Evolutionary conservation across 352 stramenopile genomes (phyloP).

Genomic region (Pythium scleroteichum): DNA sequence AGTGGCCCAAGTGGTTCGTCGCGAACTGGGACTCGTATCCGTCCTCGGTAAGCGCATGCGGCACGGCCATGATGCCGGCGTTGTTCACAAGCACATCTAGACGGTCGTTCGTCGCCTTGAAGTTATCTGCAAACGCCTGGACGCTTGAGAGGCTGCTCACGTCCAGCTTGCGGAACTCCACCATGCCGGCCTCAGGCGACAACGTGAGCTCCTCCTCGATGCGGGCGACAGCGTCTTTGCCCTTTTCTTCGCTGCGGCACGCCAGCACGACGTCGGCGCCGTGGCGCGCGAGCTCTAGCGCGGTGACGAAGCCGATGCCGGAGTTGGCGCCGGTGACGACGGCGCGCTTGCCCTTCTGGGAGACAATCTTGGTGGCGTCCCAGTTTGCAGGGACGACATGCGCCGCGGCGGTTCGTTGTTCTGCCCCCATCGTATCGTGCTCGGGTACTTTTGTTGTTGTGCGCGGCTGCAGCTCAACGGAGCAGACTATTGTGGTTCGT

Average conservation of each 20-base stretch:
- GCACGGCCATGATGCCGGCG: slow-evolving; percentile 5
- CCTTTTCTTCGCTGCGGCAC: slow-evolving; percentile 44
- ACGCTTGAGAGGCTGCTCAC: slow-evolving; percentile 24
- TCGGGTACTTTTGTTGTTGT: too few species aligned
- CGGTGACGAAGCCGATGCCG: slow-evolving; percentile 75
- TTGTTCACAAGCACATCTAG: slow-evolving; percentile 29
- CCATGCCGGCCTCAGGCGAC: slow-evolving; percentile 16
- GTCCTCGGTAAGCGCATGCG: background rate
- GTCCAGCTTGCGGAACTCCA: slow-evolving; percentile 27
- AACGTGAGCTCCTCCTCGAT: slow-evolving; percentile 36
- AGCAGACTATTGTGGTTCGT: too few species aligned
- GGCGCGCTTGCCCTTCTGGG: slow-evolving; percentile 49
- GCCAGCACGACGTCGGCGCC: slow-evolving; percentile 61
- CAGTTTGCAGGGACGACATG: slow-evolving; percentile 9
- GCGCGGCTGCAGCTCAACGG: too few species aligned
- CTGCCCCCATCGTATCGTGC: too few species aligned
- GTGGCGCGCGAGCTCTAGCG: slow-evolving; percentile 54
- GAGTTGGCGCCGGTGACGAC: slow-evolving; percentile 84
- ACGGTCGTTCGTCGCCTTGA: slow-evolving; percentile 14
- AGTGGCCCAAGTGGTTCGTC: slow-evolving; percentile 21
- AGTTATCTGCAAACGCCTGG: slow-evolving; percentile 21
- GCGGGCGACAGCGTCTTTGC: slow-evolving; percentile 34
- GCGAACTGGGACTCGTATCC: slow-evolving; percentile 4
- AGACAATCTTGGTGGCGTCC: slow-evolving; percentile 12
- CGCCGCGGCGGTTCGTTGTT: too few species aligned